These are phyloP conservation scores for Lodderomyces elongisporus DNA, from an alignment of 1,139 yeast species.

Conservation along the genomic window DNA sequence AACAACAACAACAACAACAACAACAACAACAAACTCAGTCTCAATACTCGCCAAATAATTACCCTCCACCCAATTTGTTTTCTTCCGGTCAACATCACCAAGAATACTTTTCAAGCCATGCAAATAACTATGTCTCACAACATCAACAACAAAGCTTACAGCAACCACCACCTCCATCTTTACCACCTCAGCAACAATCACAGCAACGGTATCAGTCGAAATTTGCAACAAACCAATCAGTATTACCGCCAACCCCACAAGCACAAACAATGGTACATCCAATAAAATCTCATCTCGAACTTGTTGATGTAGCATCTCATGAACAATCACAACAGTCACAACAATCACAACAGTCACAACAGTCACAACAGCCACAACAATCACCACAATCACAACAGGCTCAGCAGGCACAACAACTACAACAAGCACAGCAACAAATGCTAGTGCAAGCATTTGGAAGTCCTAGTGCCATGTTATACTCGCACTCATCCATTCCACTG, in stretches of 20 bases:
- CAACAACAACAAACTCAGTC: too few species aligned
- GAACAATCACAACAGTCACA: too few species aligned
- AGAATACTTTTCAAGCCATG: slow-evolving; percentile 5
- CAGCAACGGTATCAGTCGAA: background rate
- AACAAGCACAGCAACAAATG: slow-evolving; percentile 4
- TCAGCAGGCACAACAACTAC: slow-evolving; percentile 8
- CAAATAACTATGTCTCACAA: background rate
- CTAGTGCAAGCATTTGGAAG: slow-evolving; percentile 6
- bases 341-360: background rate
- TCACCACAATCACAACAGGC: slow-evolving; percentile 5
- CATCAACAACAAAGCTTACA: slow-evolving; percentile 7
- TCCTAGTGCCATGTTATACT: slow-evolving; percentile 10
- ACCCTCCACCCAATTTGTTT: background rate
- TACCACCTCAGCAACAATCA: slow-evolving; percentile 3
- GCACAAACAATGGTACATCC: too few species aligned
- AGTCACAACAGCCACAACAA: slow-evolving; percentile 1
- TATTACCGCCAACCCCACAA: too few species aligned
- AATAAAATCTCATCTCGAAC: slow-evolving; percentile 1
- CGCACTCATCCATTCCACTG: slow-evolving; percentile 10
- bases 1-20: slow-evolving; percentile 4
- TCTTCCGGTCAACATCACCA: slow-evolving; percentile 2
- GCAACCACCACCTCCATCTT: slow-evolving; percentile 4
- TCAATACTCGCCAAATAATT: background rate
- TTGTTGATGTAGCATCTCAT: background rate
- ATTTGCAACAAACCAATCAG: too few species aligned